Evolutionary conservation across 345 rosid genomes (phyloP), one percentile per base, ranked within the genome.

Genomic region (Euphorbia pulcherrima): DNA sequence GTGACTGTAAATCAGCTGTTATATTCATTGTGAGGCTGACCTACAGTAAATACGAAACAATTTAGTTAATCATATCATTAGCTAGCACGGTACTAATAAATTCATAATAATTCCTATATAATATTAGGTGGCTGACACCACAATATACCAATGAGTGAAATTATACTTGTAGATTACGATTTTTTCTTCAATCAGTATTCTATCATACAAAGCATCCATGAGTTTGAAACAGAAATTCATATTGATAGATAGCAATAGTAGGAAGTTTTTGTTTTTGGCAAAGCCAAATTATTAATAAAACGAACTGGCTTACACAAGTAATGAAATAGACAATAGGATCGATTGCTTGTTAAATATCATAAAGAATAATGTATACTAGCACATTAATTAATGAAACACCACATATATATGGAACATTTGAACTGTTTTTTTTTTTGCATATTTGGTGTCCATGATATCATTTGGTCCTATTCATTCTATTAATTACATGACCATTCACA

Each of bases 21-120:
- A 95, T 85, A 74, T 95, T 93, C 85, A 95, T 60, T 14, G 88
- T 87, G 77, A 95, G 68, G 86, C 96, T 90, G 72, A 95, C 96
- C 99, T 94, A 65, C 73, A 85, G 58, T n/a, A 27, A 53, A 60
- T 14, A 14, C 56, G 10, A 51, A 10, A n/a, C 13, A 72, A 67
- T 21, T 33, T 26, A 35, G 39, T 65, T 44, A 60, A 51, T 58
- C 29, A 26, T 44, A 46, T 20, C 18, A 41, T 11, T 44, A 59
- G 48, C 57, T 64, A 33, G 37, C 37, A 33, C 4, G 24, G 62
- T 53, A 23, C 4, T 8, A 53, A 20, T 53, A 11, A 21, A 23
- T 14, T 21, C 21, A 10, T 28, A 53, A 53, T n/a, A 16, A 23
- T 53, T 52, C 2, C 56, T 0, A 53, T 23, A 14, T 7, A 7